Percentiles rank a stretch among this genome's conserved stretches.
Conservation (phyloP, 495 filamentous ascomycete genomes). For the Entonaema liquescens region DNA sequence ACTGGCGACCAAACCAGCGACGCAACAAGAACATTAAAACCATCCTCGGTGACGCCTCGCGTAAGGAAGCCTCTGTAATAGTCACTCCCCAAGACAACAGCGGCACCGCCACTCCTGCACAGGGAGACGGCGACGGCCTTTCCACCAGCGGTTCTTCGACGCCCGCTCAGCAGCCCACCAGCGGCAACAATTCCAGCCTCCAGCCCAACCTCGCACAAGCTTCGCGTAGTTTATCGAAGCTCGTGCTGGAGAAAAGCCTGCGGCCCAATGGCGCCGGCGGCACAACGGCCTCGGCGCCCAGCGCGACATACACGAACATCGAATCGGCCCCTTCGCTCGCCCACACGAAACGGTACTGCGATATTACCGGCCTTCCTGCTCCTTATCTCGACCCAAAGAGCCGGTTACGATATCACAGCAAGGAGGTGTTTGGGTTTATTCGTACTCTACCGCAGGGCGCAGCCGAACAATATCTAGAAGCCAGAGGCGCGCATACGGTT, state of each 20-base stretch:
- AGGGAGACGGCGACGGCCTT: conserved; percentile 59
- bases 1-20: conserved; percentile 90
- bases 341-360: conserved; percentile 85
- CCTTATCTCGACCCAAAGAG: conserved; percentile 95
- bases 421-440: conserved; percentile 85
- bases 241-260: conserved; percentile 78
- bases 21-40: conserved; percentile 99
- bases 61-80: conserved; percentile 80
- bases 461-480: conserved; percentile 86
- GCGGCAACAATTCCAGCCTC: conserved; percentile 47
- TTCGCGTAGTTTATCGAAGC: conserved; percentile 80
- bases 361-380: conserved; percentile 88
- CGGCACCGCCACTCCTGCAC: conserved; percentile 76
- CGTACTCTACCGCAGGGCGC: conserved; percentile 77
- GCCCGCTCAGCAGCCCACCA: conserved; percentile 58
- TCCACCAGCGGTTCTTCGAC: conserved; percentile 67
- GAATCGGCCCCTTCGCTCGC: conserved; percentile 87
- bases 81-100: conserved; percentile 80
- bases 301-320: conserved; percentile 93
- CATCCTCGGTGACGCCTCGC: conserved; percentile 86
- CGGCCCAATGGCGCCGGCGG: conserved; percentile 43
- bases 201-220: conserved; percentile 82
- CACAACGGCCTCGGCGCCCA: conserved; percentile 59
- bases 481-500: conserved; percentile 89
- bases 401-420: conserved; percentile 85